phyloP scores from a whole-genome alignment of 768 basidiomycete genomes.

The Lanmaoa rubissima region DNA sequence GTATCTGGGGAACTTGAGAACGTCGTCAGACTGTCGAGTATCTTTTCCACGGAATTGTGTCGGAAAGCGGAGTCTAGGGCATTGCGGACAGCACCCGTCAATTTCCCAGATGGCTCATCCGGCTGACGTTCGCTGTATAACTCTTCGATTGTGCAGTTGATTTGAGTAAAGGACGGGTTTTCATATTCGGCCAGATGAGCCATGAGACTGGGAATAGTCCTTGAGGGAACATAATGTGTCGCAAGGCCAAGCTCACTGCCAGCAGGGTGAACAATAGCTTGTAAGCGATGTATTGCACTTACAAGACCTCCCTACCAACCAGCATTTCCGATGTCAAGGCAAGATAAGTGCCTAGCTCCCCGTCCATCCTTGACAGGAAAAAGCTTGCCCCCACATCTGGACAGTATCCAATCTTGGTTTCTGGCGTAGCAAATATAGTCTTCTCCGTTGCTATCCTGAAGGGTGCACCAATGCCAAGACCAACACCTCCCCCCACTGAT shows the following conservation, averaged over 20 bases:
- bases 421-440: conserved; percentile 93
- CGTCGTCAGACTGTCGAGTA: conserved; percentile 53
- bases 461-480: conserved; percentile 77
- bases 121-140: conserved; percentile 55
- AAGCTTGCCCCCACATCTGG: conserved; percentile 94
- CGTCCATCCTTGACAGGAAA: conserved; percentile 88
- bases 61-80: conserved; percentile 83
- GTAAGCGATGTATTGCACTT: conserved; percentile 33
- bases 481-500: conserved; percentile 94
- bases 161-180: conserved; percentile 40
- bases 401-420: conserved; percentile 86
- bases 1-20: conserved; percentile 40
- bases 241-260: conserved; percentile 87
- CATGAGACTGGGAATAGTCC: conserved; percentile 68
- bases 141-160: conserved; percentile 72
- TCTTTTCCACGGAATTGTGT: conserved; percentile 66
- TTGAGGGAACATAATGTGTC: conserved; percentile 86
- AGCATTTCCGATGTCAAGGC: conserved; percentile 76
- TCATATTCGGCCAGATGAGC: conserved; percentile 55
- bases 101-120: conserved; percentile 49
- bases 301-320: conserved; percentile 84
- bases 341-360: conserved; percentile 91
- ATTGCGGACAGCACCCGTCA: conserved; percentile 61
- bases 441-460: conserved; percentile 95
- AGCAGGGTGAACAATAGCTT: conserved; percentile 9